phyloP scores from a whole-genome alignment of 148 eudicot species.

The Beta vulgaris region DNA sequence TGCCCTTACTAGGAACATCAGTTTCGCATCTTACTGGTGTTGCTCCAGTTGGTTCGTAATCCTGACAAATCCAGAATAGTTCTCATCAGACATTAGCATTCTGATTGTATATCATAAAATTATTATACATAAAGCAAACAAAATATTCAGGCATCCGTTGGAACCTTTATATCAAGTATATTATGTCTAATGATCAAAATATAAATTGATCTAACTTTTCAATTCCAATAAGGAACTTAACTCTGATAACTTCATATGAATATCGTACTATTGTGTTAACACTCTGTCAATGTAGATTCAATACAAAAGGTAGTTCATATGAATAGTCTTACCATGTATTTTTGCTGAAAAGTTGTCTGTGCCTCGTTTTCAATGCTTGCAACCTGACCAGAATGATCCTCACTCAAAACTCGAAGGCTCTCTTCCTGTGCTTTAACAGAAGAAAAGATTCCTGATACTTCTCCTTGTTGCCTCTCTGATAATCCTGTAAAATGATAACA shows the following conservation, averaged over 20 bases:
- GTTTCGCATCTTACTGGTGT: conserved; percentile 73
- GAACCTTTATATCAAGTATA: neutral
- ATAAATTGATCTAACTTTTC: neutral
- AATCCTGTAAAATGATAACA: conserved; percentile 37
- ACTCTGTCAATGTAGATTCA: no score
- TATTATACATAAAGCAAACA: neutral
- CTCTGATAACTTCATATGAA: neutral
- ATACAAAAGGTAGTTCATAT: neutral
- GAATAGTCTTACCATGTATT: conserved; percentile 56
- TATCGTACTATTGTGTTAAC: no score
- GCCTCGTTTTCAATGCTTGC: conserved; percentile 62
- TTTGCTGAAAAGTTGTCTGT: conserved; percentile 62
- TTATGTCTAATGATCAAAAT: neutral
- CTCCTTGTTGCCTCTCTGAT: conserved; percentile 54
- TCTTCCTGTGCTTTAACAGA: conserved; percentile 54
- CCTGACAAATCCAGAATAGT: conserved; percentile 35
- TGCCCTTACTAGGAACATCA: conserved; percentile 79
- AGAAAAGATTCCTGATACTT: conserved; percentile 46
- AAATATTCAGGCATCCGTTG: neutral
- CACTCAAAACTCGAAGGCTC: conserved; percentile 47
- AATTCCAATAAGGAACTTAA: neutral
- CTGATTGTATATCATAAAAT: neutral
- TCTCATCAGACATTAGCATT: neutral
- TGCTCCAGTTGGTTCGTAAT: conserved; percentile 82
- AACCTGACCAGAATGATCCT: conserved; percentile 64